phyloP scores from a whole-genome alignment of 2,329 filamentous ascomycete species.

The Botrytis aclada region DNA sequence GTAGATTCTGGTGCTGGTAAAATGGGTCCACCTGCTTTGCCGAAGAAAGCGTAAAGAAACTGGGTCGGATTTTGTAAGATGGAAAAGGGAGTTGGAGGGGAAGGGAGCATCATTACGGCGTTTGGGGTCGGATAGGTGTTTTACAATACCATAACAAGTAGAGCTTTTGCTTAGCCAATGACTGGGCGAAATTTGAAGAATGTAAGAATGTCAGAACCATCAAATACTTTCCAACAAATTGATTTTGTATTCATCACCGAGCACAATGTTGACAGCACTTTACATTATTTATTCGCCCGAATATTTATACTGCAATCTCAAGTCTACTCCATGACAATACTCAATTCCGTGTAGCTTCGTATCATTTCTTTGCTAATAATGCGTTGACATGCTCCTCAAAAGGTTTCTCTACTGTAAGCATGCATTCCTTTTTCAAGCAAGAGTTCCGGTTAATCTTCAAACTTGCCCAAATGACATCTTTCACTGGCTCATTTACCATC shows the following conservation, averaged over 20 bases:
- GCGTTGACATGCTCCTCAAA: neutral
- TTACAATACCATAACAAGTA: conserved; percentile 4
- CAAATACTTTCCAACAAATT: neutral
- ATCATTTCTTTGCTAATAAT: neutral
- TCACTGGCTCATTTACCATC: neutral
- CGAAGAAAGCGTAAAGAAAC: conserved; percentile 21
- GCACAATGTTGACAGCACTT: neutral
- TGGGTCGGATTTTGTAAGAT: neutral
- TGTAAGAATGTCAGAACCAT: neutral
- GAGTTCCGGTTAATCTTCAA: neutral
- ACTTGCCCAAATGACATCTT: neutral
- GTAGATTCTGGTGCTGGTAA: conserved; percentile 61
- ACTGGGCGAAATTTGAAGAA: neutral
- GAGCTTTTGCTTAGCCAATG: neutral
- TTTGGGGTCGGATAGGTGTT: neutral
- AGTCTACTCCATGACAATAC: neutral
- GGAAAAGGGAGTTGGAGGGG: neutral
- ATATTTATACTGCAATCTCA: neutral
- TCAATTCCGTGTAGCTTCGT: neutral
- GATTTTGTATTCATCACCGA: neutral
- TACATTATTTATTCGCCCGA: neutral
- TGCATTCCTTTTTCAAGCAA: neutral
- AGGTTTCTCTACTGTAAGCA: neutral
- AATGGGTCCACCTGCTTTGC: conserved; percentile 37
- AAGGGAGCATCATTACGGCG: neutral